Evolutionary conservation across 2,329 filamentous ascomycete genomes (phyloP).

Genomic region (Blumeriella jaapii): DNA sequence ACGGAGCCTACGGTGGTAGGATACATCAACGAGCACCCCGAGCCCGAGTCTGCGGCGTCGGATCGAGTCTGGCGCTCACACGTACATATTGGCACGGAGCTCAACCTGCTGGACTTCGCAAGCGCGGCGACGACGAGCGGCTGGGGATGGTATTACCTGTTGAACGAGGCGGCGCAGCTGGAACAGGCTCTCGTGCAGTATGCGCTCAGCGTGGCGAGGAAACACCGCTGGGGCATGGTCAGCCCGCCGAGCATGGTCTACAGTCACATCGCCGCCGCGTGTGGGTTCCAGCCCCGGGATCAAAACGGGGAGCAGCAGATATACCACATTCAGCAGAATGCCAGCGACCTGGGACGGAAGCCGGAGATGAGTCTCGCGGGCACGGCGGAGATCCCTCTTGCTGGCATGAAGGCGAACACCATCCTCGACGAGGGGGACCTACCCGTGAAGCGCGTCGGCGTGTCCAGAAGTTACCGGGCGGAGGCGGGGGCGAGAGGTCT

Average conservation of each 20-base stretch:
- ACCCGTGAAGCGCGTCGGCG: slow-evolving; percentile 69
- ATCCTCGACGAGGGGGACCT: slow-evolving; percentile 54
- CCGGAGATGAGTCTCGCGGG: slow-evolving; percentile 69
- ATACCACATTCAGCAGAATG: slow-evolving; percentile 62
- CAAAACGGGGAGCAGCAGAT: slow-evolving; percentile 85
- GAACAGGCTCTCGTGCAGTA: slow-evolving; percentile 91
- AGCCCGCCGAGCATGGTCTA: slow-evolving; percentile 87
- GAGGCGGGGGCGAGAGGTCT: slow-evolving; percentile 85
- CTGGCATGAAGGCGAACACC: slow-evolving; percentile 73
- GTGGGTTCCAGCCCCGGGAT: slow-evolving; percentile 90
- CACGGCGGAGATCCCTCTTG: slow-evolving; percentile 90
- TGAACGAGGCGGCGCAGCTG: slow-evolving; percentile 85
- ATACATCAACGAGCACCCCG: slow-evolving; percentile 67
- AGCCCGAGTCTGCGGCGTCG: slow-evolving; percentile 28
- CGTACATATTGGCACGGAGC: slow-evolving; percentile 71
- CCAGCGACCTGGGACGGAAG: slow-evolving; percentile 48
- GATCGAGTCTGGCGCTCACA: slow-evolving; percentile 54
- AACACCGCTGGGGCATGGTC: slow-evolving; percentile 67
- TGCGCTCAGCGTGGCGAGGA: slow-evolving; percentile 60
- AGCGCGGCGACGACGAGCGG: slow-evolving; percentile 71
- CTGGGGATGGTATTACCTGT: slow-evolving; percentile 96
- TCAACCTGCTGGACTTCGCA: slow-evolving; percentile 86
- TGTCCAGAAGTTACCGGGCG: slow-evolving; percentile 88
- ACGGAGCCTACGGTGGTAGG: slow-evolving; percentile 51
- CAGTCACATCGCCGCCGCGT: slow-evolving; percentile 77